Conservation (phyloP, 108 stramenopile genomes). For the Epithemia pelagica region DNA sequence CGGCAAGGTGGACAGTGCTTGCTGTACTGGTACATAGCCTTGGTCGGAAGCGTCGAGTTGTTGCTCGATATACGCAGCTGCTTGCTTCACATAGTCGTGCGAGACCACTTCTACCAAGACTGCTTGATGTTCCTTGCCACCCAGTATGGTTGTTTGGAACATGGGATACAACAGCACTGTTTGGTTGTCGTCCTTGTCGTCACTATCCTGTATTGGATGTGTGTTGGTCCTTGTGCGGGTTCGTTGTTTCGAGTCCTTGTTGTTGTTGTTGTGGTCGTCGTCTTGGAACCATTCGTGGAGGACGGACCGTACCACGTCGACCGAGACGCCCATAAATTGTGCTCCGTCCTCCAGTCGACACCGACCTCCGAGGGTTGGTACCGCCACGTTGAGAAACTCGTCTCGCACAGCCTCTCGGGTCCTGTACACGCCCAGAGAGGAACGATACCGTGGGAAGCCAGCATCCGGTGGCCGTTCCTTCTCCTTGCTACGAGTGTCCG, state of each 20-base stretch:
- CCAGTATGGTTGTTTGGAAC: conserved; percentile 12
- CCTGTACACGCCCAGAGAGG: neutral
- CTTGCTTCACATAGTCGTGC: neutral
- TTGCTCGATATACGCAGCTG: neutral
- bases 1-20: neutral
- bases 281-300: too few relatives aligned
- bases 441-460: neutral
- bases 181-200: conserved; percentile 18
- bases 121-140: too few relatives aligned
- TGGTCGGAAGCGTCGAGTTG: neutral
- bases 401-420: neutral
- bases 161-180: neutral
- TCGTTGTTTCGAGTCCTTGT: conserved; percentile 32
- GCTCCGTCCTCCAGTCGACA: neutral
- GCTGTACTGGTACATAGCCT: neutral
- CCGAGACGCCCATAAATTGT: neutral
- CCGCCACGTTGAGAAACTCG: neutral
- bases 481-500: too few relatives aligned
- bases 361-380: neutral
- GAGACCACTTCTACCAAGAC: conserved; percentile 1
- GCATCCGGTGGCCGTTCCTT: neutral
- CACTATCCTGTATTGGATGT: conserved; percentile 18
- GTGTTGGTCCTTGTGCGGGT: too few relatives aligned
- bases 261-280: conserved; percentile 13
- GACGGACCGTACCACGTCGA: too few relatives aligned